Evolutionary conservation across 2,329 filamentous ascomycete genomes (phyloP).

Genomic region (Neocucurbitaria cava): DNA sequence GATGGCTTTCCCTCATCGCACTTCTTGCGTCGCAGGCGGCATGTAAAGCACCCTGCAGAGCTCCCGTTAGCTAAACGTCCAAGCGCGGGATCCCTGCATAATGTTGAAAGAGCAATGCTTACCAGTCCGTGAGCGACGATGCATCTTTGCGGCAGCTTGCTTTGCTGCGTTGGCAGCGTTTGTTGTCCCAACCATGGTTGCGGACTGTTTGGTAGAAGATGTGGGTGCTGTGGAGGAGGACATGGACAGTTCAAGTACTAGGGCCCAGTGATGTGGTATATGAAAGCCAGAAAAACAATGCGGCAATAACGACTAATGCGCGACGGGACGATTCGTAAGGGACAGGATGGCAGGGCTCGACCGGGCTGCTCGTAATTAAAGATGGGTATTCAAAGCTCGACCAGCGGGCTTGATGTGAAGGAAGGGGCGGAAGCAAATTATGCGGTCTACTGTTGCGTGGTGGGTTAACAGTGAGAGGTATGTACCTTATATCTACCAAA

Average conservation of each 20-base stretch:
- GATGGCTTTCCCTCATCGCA: constrained; percentile 71
- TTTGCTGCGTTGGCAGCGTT: constrained; percentile 59
- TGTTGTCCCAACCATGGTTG: constrained; percentile 59
- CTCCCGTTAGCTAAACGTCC: constrained; percentile 45
- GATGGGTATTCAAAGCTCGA: constrained; percentile 58
- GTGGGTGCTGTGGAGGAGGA: constrained; percentile 55
- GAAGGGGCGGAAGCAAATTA: constrained; percentile 56
- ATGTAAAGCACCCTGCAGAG: constrained; percentile 69
- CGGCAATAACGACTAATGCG: constrained; percentile 51
- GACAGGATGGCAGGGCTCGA: constrained; percentile 51
- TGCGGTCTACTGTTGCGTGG: constrained; percentile 49
- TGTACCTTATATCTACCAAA: constrained; percentile 57
- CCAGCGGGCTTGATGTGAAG: constrained; percentile 55
- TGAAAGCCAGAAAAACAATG: constrained; percentile 50
- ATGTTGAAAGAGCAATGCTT: constrained; percentile 53
- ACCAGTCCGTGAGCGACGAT: constrained; percentile 94
- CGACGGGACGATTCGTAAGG: constrained; percentile 51
- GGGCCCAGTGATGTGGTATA: constrained; percentile 51
- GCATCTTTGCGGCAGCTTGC: constrained; percentile 79
- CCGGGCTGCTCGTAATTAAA: constrained; percentile 53
- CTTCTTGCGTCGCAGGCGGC: constrained; percentile 72
- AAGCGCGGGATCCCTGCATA: constrained; percentile 48
- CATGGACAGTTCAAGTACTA: constrained; percentile 55
- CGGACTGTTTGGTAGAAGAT: constrained; percentile 50
- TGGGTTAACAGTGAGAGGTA: constrained; percentile 41